A percentile compares a stretch with the other conserved stretches of the same genome.
phyloP scores from a whole-genome alignment of 2,329 filamentous ascomycete species.

The Diaporthe sp. region DNA sequence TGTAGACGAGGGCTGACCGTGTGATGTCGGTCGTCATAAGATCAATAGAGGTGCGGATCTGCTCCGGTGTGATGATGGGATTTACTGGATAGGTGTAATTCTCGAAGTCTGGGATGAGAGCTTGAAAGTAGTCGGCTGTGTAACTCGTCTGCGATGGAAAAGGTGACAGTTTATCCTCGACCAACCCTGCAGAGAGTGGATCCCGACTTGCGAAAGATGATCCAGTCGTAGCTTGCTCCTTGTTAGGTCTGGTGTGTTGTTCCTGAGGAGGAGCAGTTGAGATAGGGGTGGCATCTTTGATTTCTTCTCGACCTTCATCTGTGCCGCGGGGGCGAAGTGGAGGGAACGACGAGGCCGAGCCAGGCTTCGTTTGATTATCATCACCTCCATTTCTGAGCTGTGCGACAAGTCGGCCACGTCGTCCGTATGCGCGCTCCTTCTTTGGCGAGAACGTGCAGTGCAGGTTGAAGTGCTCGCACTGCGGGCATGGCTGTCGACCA shows the following conservation, averaged over 20 bases:
- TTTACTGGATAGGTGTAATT: conserved; percentile 60
- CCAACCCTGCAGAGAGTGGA: neutral
- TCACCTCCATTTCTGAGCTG: neutral
- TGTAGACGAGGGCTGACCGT: conserved; percentile 56
- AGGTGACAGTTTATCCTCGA: neutral
- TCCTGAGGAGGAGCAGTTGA: neutral
- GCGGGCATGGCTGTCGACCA: conserved; percentile 56
- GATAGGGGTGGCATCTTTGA: neutral
- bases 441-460: conserved; percentile 57
- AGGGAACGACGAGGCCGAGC: neutral
- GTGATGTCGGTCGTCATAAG: conserved; percentile 54
- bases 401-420: neutral
- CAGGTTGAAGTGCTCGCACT: conserved; percentile 58
- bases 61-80: conserved; percentile 57
- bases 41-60: conserved; percentile 50
- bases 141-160: neutral
- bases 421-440: conserved; percentile 46
- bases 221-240: neutral
- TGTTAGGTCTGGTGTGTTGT: neutral
- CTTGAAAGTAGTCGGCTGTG: conserved; percentile 51
- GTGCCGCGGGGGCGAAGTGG: conserved; percentile 11
- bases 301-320: neutral
- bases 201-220: neutral
- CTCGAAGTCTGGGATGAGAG: conserved; percentile 59
- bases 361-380: neutral